Conservation (phyloP, 2,329 filamentous ascomycete species). For the Ascochyta lentis region DNA sequence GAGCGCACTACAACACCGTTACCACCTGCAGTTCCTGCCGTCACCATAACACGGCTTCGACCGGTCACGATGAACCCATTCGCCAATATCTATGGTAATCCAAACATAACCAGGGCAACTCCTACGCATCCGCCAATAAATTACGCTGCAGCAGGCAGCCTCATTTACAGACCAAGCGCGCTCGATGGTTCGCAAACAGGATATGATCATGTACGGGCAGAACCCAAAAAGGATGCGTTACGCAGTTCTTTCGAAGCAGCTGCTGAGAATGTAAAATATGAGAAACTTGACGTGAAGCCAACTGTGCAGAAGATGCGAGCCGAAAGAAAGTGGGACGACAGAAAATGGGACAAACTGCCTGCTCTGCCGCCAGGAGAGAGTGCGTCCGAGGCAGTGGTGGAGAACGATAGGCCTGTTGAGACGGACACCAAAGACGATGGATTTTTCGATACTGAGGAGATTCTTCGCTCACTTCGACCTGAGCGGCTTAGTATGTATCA, state of each 20-base stretch:
- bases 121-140: background rate
- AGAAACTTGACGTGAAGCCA: background rate
- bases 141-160: background rate
- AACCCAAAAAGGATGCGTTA: background rate
- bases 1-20: background rate
- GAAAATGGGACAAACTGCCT: slow-evolving; percentile 7
- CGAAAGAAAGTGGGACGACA: slow-evolving; percentile 2
- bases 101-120: background rate
- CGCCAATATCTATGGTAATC: slow-evolving; percentile 5
- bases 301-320: background rate
- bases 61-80: slow-evolving; percentile 4
- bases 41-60: background rate
- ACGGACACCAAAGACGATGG: background rate
- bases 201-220: background rate
- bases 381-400: background rate
- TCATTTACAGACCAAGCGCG: slow-evolving; percentile 3
- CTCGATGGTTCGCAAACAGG: background rate
- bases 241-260: no score
- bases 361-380: background rate
- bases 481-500: slow-evolving; percentile 5
- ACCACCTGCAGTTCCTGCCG: background rate
- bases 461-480: slow-evolving; percentile 3
- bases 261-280: background rate
- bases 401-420: background rate
- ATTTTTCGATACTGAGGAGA: background rate